These are phyloP conservation scores for Fusarium annulatum DNA, from an alignment of 2,329 filamentous ascomycete genomes.

Conservation along the genomic window DNA sequence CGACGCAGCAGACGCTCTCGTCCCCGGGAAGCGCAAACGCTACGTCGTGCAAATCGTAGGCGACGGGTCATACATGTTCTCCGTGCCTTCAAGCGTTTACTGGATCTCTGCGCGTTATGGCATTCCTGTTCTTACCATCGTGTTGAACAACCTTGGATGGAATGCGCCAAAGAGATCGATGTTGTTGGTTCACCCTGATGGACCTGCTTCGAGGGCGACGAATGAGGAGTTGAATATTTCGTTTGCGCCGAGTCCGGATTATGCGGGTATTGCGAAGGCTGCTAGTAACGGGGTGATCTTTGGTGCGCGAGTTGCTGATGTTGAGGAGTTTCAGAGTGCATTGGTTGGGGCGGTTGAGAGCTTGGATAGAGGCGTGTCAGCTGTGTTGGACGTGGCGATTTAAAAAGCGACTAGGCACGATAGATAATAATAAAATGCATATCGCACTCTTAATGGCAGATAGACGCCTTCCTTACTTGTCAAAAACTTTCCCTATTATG, in stretches of 20 bases:
- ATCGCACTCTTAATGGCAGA: not conserved
- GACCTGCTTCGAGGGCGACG: not conserved
- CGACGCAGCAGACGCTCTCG: not conserved
- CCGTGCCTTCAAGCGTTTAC: slow-evolving; percentile 15
- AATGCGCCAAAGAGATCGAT: slow-evolving; percentile 7
- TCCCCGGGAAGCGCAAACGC: not conserved
- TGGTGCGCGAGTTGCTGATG: not conserved
- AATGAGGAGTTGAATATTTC: slow-evolving; percentile 21
- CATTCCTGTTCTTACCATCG: slow-evolving; percentile 6
- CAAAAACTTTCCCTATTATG: not conserved
- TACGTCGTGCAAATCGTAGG: slow-evolving; percentile 18
- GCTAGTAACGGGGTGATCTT: slow-evolving; percentile 1
- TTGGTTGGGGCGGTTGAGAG: not conserved
- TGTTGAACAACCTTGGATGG: slow-evolving; percentile 24
- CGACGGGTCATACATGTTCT: slow-evolving; percentile 28
- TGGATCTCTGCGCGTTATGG: slow-evolving; percentile 23
- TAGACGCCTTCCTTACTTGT: too few relatives aligned
- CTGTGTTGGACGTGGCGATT: slow-evolving; percentile 12
- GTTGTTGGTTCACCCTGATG: slow-evolving; percentile 4
- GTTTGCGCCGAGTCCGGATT: slow-evolving; percentile 6
- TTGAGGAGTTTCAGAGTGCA: not conserved
- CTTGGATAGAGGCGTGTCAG: slow-evolving; percentile 1
- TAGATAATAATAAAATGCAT: fast-evolving
- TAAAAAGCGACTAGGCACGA: not conserved
- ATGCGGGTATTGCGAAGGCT: slow-evolving; percentile 11